Conservation (phyloP, 495 filamentous ascomycete species). For the Apodospora peruviana region DNA sequence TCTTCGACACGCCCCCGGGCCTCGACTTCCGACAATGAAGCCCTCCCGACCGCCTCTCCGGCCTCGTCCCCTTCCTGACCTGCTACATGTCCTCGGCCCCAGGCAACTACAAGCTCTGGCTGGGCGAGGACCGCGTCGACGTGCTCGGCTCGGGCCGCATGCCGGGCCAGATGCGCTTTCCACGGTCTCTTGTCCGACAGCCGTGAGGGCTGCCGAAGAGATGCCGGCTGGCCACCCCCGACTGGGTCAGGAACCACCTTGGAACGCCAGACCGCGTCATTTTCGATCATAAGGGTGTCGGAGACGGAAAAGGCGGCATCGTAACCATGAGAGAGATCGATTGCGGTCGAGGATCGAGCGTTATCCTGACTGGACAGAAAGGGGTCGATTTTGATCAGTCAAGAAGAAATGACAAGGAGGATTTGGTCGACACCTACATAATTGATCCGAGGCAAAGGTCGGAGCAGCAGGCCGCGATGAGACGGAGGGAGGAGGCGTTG, state of each 20-base stretch:
- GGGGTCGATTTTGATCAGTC: too few species aligned
- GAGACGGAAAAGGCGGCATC: too few species aligned
- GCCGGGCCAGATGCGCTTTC: slow-evolving; percentile 31
- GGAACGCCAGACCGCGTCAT: slow-evolving; percentile 7
- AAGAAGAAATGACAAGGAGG: too few species aligned
- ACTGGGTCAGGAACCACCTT: background rate
- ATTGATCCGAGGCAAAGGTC: background rate
- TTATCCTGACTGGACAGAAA: too few species aligned
- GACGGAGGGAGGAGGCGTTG: background rate
- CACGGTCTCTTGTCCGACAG: background rate
- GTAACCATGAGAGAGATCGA: background rate
- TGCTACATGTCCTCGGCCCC: slow-evolving; percentile 39
- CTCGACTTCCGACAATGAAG: background rate
- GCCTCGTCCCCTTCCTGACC: slow-evolving; percentile 36
- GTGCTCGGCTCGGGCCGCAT: slow-evolving; percentile 37
- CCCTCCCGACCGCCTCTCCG: slow-evolving; percentile 29
- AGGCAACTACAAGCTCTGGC: slow-evolving; percentile 27
- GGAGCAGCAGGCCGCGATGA: background rate
- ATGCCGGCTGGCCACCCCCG: background rate
- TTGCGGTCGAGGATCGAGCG: slow-evolving; percentile 13
- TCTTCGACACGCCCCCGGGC: slow-evolving; percentile 16
- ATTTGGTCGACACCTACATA: too few species aligned
- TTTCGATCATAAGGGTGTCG: slow-evolving; percentile 18
- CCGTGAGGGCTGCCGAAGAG: background rate
- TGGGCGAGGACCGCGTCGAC: slow-evolving; percentile 39